phyloP scores from a whole-genome alignment of 2,329 filamentous ascomycete species.

The Claviceps digitariae region DNA sequence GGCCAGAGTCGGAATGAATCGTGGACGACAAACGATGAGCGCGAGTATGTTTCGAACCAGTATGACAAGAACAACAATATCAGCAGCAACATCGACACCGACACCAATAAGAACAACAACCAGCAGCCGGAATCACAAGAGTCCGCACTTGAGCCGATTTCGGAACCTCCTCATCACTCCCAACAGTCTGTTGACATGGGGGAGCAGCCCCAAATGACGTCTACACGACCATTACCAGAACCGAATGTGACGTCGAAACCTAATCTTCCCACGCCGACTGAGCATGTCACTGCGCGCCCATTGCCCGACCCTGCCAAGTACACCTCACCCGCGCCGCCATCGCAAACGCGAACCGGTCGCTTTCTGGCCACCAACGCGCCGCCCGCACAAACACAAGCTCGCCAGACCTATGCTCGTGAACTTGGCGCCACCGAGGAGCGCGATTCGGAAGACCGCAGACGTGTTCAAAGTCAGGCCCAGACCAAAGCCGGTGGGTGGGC shows the following conservation, averaged over 20 bases:
- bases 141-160: conserved; percentile 13
- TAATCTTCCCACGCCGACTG: conserved; percentile 19
- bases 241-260: conserved; percentile 18
- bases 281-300: conserved; percentile 31
- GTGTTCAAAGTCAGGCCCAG: conserved; percentile 41
- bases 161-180: not conserved
- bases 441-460: conserved; percentile 47
- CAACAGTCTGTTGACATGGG: not conserved
- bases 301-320: conserved; percentile 36
- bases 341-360: conserved; percentile 40
- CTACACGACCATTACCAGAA: conserved; percentile 28
- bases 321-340: conserved; percentile 10
- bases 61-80: conserved; percentile 13
- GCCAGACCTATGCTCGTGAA: conserved; percentile 40
- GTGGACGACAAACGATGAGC: conserved; percentile 51
- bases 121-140: conserved; percentile 23
- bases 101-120: conserved; percentile 11
- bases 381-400: conserved; percentile 25
- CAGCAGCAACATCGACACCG: conserved; percentile 7
- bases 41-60: conserved; percentile 46
- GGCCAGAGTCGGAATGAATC: conserved; percentile 41
- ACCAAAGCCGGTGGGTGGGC: conserved; percentile 52
- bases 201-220: not conserved
- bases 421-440: conserved; percentile 46
- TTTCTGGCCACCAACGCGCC: conserved; percentile 43